phyloP scores from a whole-genome alignment of 164 flowering plant genomes.

The Brasenia schreberi region DNA sequence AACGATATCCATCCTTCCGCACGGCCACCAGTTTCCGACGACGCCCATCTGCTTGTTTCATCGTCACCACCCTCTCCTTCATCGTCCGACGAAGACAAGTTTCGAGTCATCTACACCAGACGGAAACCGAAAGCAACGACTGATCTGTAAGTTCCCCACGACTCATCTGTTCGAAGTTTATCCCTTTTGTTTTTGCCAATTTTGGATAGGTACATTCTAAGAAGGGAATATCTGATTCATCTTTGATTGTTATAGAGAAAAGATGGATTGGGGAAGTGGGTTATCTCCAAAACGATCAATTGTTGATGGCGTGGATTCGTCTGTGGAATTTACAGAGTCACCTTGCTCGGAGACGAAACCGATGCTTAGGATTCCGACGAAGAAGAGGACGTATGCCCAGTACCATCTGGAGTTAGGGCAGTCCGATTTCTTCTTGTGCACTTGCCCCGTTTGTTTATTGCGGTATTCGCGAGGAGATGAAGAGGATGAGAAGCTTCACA shows the following conservation, averaged over 20 bases:
- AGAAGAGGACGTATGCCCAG: constrained; percentile 85
- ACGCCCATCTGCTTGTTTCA: not conserved
- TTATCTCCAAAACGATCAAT: not conserved
- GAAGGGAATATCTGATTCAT: not conserved
- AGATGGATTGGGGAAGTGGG: not conserved
- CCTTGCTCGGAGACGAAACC: not conserved
- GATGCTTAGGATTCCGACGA: constrained; percentile 27
- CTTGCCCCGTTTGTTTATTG: constrained; percentile 51
- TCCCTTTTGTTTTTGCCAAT: not conserved
- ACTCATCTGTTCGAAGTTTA: not conserved
- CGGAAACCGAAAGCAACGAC: not conserved
- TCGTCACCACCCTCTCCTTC: not conserved
- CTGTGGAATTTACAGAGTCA: not conserved
- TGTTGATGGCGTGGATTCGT: not conserved
- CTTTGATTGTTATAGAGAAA: not conserved
- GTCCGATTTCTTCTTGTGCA: constrained; percentile 66
- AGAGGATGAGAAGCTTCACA: constrained; percentile 63
- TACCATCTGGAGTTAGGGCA: constrained; percentile 78
- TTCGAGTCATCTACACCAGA: not conserved
- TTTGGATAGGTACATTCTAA: not conserved
- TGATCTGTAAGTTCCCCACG: not conserved
- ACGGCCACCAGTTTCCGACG: not conserved
- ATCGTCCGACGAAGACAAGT: not conserved
- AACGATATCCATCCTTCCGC: not conserved
- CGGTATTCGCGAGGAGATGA: constrained; percentile 62